phyloP scores from a whole-genome alignment of 306 rosid species.

The Calophaca sinica region DNA sequence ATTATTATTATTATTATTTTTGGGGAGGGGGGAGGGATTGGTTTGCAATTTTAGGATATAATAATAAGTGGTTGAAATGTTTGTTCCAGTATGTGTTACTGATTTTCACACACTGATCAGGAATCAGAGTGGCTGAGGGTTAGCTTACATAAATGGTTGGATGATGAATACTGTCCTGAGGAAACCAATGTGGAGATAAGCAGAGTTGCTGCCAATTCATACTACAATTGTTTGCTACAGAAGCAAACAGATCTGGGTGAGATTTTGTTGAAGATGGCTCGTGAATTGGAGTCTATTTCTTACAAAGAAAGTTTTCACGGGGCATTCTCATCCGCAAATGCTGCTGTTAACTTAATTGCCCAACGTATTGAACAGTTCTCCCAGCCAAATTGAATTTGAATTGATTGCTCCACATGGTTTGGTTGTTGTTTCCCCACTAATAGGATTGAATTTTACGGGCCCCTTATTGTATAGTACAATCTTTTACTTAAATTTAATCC shows the following conservation, averaged over 20 bases:
- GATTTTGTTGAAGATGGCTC: conserved; percentile 82
- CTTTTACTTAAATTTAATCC: too few species aligned
- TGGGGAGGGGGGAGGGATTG: too few species aligned
- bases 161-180: conserved; percentile 96
- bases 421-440: too few species aligned
- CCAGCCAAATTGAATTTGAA: conserved; percentile 39
- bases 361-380: conserved; percentile 63
- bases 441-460: too few species aligned
- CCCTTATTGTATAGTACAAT: too few species aligned
- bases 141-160: conserved; percentile 86
- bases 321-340: conserved; percentile 92
- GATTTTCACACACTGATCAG: conserved; percentile 42
- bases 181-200: conserved; percentile 88
- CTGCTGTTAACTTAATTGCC: conserved; percentile 80
- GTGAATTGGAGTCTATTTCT: conserved; percentile 70
- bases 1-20: too few species aligned
- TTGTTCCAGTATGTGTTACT: neutral
- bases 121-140: conserved; percentile 96
- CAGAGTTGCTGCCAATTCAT: conserved; percentile 83
- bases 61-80: neutral
- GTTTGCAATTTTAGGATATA: conserved; percentile 13
- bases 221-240: conserved; percentile 66
- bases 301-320: conserved; percentile 97
- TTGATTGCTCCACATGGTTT: too few species aligned
- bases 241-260: conserved; percentile 77